Percentiles rank a stretch among this genome's conserved stretches.
Conservation (phyloP, 2,329 filamentous ascomycete species). For the Pseudogymnoascus sp. region DNA sequence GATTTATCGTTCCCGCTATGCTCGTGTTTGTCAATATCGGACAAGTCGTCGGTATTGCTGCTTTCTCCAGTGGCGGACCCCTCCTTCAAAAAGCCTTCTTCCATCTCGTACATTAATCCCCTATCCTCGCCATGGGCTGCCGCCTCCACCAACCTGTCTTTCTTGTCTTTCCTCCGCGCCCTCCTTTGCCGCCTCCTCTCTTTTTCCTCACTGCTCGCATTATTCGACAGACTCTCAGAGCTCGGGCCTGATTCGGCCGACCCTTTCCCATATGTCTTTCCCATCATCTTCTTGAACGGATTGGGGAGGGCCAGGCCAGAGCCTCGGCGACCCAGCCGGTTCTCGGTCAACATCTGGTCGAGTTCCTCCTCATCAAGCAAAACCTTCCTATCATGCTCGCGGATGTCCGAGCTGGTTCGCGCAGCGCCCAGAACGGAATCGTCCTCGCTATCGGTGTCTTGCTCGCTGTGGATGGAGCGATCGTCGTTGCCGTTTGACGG, state of each 20-base stretch:
- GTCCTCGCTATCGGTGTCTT: slow-evolving; percentile 70
- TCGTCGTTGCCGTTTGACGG: background rate
- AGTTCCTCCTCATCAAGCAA: slow-evolving; percentile 69
- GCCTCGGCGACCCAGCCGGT: slow-evolving; percentile 34
- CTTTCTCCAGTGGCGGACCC: slow-evolving; percentile 57
- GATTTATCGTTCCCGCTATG: slow-evolving; percentile 39
- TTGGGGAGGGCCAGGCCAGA: slow-evolving; percentile 26
- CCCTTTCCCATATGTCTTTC: slow-evolving; percentile 26
- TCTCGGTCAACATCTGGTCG: slow-evolving; percentile 50
- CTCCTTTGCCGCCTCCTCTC: slow-evolving; percentile 44
- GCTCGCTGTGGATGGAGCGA: slow-evolving; percentile 46
- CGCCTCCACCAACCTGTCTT: slow-evolving; percentile 43
- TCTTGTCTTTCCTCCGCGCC: slow-evolving; percentile 41
- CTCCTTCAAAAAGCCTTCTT: slow-evolving; percentile 66
- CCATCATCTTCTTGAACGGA: slow-evolving; percentile 34
- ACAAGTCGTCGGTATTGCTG: slow-evolving; percentile 53
- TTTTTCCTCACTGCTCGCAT: slow-evolving; percentile 10
- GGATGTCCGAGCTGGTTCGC: slow-evolving; percentile 61
- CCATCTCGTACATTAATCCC: slow-evolving; percentile 82
- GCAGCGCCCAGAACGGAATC: slow-evolving; percentile 59
- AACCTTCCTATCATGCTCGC: slow-evolving; percentile 61
- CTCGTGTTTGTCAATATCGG: slow-evolving; percentile 47
- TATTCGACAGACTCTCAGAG: slow-evolving; percentile 20
- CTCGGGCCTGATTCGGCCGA: slow-evolving; percentile 42
- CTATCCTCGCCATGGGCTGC: slow-evolving; percentile 60